A percentile compares a stretch with the other conserved stretches of the same genome.
These are phyloP conservation scores for Tricholoma sp. DNA, from an alignment of 768 basidiomycete species.

Conservation along the genomic window DNA sequence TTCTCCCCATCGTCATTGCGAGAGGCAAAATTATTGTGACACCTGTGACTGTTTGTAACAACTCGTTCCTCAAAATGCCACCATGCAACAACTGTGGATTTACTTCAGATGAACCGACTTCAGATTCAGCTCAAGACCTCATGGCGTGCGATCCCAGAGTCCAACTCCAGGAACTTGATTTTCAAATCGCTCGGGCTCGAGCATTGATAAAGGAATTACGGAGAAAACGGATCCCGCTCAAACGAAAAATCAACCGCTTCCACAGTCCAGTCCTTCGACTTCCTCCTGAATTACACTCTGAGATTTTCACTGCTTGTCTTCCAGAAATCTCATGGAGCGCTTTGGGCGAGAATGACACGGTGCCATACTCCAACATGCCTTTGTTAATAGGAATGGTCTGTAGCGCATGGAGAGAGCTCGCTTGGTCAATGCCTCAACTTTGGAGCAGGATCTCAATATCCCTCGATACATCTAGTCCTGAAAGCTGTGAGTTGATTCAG, in stretches of 20 bases:
- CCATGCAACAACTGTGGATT: background rate
- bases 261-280: background rate
- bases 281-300: background rate
- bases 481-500: background rate
- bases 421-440: background rate
- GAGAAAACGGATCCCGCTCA: background rate
- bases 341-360: background rate
- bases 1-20: slow-evolving; percentile 33
- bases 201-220: background rate
- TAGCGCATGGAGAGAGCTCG: background rate
- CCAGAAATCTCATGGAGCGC: background rate
- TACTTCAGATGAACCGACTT: background rate
- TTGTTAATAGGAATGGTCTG: background rate
- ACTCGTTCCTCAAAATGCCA: background rate
- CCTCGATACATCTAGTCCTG: background rate
- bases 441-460: background rate
- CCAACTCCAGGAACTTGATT: background rate
- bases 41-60: no score
- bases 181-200: background rate
- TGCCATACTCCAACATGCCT: background rate
- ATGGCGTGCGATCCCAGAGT: background rate
- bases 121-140: background rate
- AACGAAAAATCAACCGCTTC: background rate
- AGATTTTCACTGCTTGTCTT: background rate
- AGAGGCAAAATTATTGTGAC: background rate